Conservation (phyloP, 2,329 filamentous ascomycete species). For the Pseudopithomyces chartarum region DNA sequence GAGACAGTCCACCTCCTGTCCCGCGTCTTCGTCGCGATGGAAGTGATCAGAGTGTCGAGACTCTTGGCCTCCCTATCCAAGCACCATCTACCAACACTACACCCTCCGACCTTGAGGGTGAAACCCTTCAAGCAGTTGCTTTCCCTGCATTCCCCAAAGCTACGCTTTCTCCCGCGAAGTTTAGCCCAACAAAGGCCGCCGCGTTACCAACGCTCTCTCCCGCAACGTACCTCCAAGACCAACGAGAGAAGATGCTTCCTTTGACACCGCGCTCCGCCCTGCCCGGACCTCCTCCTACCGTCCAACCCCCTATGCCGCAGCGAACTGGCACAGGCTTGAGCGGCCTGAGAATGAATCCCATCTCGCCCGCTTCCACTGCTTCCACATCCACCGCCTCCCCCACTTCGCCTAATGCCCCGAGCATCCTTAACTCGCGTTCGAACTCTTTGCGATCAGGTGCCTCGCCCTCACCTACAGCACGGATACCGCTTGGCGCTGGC, state of each 20-base stretch:
- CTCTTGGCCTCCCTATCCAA: conserved; percentile 39
- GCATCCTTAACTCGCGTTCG: conserved; percentile 12
- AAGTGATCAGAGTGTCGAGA: conserved; percentile 32
- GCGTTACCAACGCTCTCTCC: conserved; percentile 32
- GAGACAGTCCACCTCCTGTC: conserved; percentile 15
- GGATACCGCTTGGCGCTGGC: conserved; percentile 41
- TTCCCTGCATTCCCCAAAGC: conserved; percentile 26
- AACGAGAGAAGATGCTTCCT: conserved; percentile 42
- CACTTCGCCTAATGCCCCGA: conserved; percentile 19
- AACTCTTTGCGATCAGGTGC: conserved; percentile 18
- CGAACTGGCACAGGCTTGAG: conserved; percentile 20
- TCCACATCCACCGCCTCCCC: conserved; percentile 20
- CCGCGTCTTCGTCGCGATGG: conserved; percentile 26
- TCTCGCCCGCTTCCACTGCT: conserved; percentile 30
- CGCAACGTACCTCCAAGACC: conserved; percentile 39
- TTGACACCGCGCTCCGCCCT: conserved; percentile 27
- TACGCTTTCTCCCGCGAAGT: conserved; percentile 20
- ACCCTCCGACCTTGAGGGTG: conserved; percentile 12
- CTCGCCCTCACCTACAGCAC: conserved; percentile 34
- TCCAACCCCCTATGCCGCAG: conserved; percentile 13
- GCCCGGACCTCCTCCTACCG: conserved; percentile 11
- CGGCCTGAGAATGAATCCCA: conserved; percentile 43
- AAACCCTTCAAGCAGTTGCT: conserved; percentile 22
- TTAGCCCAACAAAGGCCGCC: conserved; percentile 29
- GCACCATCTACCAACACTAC: conserved; percentile 22